A percentile compares a stretch with the other conserved stretches of the same genome.
phyloP scores from a whole-genome alignment of 371 early-diverging fungal genomes.

The Mortierella sp. region DNA sequence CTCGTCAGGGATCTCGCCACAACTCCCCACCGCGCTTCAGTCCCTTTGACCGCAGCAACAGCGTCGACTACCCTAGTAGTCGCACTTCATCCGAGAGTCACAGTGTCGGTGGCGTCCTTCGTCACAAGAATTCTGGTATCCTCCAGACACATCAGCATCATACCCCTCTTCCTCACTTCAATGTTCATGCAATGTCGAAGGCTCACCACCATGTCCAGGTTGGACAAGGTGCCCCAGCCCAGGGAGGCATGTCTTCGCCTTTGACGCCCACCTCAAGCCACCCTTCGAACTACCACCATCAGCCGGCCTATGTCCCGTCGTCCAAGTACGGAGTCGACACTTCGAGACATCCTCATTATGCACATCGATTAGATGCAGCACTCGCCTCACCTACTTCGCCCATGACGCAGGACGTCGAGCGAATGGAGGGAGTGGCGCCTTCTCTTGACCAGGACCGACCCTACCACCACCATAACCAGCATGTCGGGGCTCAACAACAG shows the following conservation, averaged over 20 bases:
- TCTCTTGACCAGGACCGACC: conserved; percentile 25
- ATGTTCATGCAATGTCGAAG: conserved; percentile 29
- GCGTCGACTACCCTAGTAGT: conserved; percentile 28
- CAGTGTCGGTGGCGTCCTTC: conserved; percentile 18
- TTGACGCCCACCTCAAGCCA: conserved; percentile 40
- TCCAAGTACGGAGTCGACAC: conserved; percentile 20
- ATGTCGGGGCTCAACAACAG: background rate
- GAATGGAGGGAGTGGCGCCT: conserved; percentile 49
- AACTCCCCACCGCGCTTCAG: conserved; percentile 50
- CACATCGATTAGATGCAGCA: conserved; percentile 18
- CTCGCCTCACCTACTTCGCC: conserved; percentile 55
- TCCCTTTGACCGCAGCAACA: conserved; percentile 42
- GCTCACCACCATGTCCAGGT: conserved; percentile 17
- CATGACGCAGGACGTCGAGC: conserved; percentile 53
- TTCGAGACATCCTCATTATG: conserved; percentile 9
- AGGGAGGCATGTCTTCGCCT: conserved; percentile 27
- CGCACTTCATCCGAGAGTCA: conserved; percentile 33
- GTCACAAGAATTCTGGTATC: conserved; percentile 44
- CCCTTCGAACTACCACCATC: conserved; percentile 17
- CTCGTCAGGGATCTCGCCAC: conserved; percentile 48
- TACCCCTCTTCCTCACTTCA: conserved; percentile 53
- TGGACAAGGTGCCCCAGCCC: background rate
- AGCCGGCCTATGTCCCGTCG: conserved; percentile 23
- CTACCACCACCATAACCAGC: conserved; percentile 14
- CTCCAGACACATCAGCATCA: conserved; percentile 56